Evolutionary conservation across 164 flowering plant species (phyloP).

Genomic region (Chloranthus sessilifolius): DNA sequence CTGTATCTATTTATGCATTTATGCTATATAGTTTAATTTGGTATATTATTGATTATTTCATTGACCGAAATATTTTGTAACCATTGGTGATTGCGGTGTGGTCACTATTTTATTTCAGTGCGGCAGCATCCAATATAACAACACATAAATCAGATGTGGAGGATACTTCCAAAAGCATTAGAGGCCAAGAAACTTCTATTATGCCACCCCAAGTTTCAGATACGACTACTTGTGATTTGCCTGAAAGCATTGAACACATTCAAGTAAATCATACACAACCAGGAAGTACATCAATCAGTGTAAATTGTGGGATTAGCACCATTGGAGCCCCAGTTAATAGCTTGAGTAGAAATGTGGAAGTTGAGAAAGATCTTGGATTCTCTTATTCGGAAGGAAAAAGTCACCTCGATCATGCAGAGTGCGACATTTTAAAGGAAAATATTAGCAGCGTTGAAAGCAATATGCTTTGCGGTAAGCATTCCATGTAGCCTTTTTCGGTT

Average conservation of each 20-base stretch:
- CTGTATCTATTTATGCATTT: background rate
- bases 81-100: background rate
- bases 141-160: conserved; percentile 5
- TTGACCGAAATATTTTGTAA: too few species aligned
- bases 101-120: conserved; percentile 9
- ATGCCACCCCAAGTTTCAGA: conserved; percentile 17
- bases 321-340: background rate
- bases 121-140: conserved; percentile 8
- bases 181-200: conserved; percentile 5
- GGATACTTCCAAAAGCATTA: conserved; percentile 5
- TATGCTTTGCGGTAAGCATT: background rate
- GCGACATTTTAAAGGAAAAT: background rate
- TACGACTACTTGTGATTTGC: conserved; percentile 4
- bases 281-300: conserved; percentile 3
- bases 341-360: conserved; percentile 8
- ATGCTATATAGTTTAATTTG: too few species aligned
- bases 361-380: conserved; percentile 4
- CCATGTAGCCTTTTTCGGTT: background rate
- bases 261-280: background rate
- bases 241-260: conserved; percentile 8
- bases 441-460: background rate
- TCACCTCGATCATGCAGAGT: too few species aligned
- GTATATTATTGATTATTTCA: too few species aligned
- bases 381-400: conserved; percentile 22
- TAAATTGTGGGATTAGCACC: background rate